Percentiles rank a stretch among this genome's conserved stretches.
Conservation (phyloP, 31 red algal species). For the Asparagopsis taxiformis region DNA sequence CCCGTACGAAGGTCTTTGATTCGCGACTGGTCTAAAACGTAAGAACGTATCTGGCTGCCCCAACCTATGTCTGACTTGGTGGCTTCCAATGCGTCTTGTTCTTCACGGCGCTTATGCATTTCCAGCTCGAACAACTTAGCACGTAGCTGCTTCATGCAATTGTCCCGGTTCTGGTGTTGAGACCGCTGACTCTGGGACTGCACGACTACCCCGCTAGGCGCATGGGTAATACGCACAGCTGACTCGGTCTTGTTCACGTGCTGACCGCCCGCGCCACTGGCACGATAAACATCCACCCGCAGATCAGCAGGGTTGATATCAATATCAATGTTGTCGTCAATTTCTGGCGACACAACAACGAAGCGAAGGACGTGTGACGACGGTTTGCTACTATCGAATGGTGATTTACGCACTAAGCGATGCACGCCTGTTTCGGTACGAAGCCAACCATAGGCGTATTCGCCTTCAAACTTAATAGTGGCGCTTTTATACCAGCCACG, state of each 20-base stretch:
- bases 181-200: constrained; percentile 31
- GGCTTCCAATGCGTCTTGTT: constrained; percentile 41
- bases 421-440: constrained; percentile 12
- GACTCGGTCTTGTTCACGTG: constrained; percentile 67
- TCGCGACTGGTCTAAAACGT: constrained; percentile 54
- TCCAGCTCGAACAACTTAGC: constrained; percentile 43
- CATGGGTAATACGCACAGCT: constrained; percentile 41
- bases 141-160: constrained; percentile 33
- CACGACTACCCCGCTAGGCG: constrained; percentile 51
- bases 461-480: constrained; percentile 10
- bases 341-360: constrained; percentile 41
- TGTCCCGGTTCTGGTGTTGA: constrained; percentile 28
- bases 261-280: constrained; percentile 79
- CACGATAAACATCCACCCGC: constrained; percentile 57
- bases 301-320: constrained; percentile 46
- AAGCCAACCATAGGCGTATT: constrained; percentile 7
- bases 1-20: constrained; percentile 69
- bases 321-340: constrained; percentile 69
- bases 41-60: constrained; percentile 76
- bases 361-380: constrained; percentile 68
- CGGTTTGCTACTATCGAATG: constrained; percentile 17
- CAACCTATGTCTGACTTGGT: constrained; percentile 46
- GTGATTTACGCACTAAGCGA: constrained; percentile 10
- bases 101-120: constrained; percentile 32
- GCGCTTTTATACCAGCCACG: constrained; percentile 31